phyloP scores from a whole-genome alignment of 495 filamentous ascomycete genomes.

The Acidiella bohemica region DNA sequence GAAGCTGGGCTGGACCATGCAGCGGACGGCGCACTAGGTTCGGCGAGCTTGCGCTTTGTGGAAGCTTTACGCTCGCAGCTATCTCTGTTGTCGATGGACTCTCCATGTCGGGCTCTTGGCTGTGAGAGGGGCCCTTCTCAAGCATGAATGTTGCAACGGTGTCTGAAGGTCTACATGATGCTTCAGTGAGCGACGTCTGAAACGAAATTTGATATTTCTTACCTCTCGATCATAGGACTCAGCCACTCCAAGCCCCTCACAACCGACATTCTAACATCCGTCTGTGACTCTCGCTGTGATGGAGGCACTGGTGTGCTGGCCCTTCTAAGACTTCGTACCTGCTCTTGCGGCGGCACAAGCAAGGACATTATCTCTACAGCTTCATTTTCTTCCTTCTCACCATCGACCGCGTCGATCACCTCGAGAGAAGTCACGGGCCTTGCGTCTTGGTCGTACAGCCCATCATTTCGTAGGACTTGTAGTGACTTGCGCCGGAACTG shows the following conservation, averaged over 20 bases:
- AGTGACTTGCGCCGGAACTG: slow-evolving; percentile 9
- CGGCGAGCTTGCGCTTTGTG: slow-evolving; percentile 7
- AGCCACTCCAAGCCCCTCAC: slow-evolving; percentile 6
- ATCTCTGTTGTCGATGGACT: neutral
- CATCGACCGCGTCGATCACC: slow-evolving; percentile 1
- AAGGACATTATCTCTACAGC: neutral
- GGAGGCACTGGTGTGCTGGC: neutral
- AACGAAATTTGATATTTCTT: too few species aligned
- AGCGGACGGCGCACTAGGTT: neutral
- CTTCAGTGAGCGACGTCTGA: too few species aligned
- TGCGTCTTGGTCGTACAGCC: slow-evolving; percentile 12
- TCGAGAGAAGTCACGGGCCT: slow-evolving; percentile 2
- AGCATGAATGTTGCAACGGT: too few species aligned
- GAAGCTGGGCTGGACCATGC: neutral
- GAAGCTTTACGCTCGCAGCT: neutral
- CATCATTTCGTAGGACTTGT: slow-evolving; percentile 5
- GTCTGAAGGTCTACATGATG: too few species aligned
- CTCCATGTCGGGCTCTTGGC: too few species aligned
- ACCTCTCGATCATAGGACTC: slow-evolving; percentile 7
- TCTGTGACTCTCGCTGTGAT: neutral
- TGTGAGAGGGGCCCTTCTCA: too few species aligned
- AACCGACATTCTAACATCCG: neutral
- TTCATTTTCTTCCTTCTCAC: neutral
- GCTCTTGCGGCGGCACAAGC: neutral
- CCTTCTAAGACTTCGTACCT: neutral